Evolutionary conservation across 2,329 filamentous ascomycete genomes (phyloP).

Genomic region (Stemphylium vesicarium): DNA sequence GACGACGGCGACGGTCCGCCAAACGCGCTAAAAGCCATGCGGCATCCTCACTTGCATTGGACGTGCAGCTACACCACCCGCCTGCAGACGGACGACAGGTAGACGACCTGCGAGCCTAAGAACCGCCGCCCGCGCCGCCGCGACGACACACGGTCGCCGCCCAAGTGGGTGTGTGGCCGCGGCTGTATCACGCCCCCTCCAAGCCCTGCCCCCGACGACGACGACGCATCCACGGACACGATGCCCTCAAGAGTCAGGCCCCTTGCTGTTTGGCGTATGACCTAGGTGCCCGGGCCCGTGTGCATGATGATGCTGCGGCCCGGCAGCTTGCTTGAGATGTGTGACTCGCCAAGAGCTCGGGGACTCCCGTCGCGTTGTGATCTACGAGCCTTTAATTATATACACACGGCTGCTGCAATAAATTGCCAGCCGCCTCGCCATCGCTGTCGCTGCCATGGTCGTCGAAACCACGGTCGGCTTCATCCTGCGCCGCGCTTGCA

Average conservation of each 20-base stretch:
- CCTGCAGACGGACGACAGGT: neutral
- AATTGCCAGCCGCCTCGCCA: neutral
- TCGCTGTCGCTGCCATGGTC: neutral
- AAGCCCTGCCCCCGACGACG: neutral
- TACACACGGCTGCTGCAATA: conserved; percentile 12
- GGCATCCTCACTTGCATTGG: conserved; percentile 17
- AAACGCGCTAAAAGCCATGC: conserved; percentile 28
- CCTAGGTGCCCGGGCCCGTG: conserved; percentile 15
- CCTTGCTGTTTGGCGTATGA: conserved; percentile 11
- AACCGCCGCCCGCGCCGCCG: too few species aligned
- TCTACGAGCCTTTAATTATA: conserved; percentile 30
- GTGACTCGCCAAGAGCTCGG: conserved; percentile 27
- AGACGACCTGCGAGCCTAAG: neutral
- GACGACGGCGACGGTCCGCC: conserved; percentile 31
- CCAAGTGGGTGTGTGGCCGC: neutral
- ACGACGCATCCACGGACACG: conserved; percentile 1
- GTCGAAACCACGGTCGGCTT: neutral
- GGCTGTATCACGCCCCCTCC: conserved; percentile 1
- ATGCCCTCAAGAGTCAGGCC: conserved; percentile 3
- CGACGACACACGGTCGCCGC: neutral
- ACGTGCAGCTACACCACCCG: conserved; percentile 12
- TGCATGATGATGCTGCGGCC: conserved; percentile 17
- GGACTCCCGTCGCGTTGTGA: conserved; percentile 32
- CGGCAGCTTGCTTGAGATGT: conserved; percentile 28
- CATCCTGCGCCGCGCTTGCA: conserved; percentile 1